Conservation (phyloP, 2,329 filamentous ascomycete genomes). For the Dactylellina cionopaga region DNA sequence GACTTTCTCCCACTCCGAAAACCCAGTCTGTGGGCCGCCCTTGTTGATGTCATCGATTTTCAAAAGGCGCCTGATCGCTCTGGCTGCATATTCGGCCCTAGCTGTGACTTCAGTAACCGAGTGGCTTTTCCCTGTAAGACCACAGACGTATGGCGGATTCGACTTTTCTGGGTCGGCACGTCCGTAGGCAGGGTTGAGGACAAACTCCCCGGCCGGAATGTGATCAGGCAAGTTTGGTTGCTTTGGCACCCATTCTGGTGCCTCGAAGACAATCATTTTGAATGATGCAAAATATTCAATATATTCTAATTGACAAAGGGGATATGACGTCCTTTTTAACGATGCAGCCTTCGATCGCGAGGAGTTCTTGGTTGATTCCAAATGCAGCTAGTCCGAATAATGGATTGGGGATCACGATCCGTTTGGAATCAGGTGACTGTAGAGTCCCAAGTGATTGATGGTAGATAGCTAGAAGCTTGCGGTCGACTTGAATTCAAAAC, state of each 20-base stretch:
- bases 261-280: conserved; percentile 64
- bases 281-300: background rate
- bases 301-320: too few species aligned
- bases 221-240: conserved; percentile 74
- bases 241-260: conserved; percentile 61
- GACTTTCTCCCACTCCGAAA: conserved; percentile 80
- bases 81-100: conserved; percentile 73
- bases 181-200: conserved; percentile 77
- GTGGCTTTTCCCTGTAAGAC: conserved; percentile 75
- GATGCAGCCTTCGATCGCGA: background rate
- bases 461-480: too few species aligned
- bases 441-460: too few species aligned
- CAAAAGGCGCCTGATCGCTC: conserved; percentile 75
- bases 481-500: too few species aligned
- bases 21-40: conserved; percentile 62
- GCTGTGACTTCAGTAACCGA: conserved; percentile 71
- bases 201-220: conserved; percentile 79
- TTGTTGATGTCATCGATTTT: conserved; percentile 73
- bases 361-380: background rate
- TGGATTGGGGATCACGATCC: too few species aligned
- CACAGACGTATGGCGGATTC: conserved; percentile 78
- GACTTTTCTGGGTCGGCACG: conserved; percentile 72
- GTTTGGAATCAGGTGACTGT: too few species aligned
- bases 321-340: too few species aligned
- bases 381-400: too few species aligned